Evolutionary conservation across 2,329 filamentous ascomycete species (phyloP), one percentile per base, ranked within the genome.

Genomic region (Ophiostoma pallidulum): DNA sequence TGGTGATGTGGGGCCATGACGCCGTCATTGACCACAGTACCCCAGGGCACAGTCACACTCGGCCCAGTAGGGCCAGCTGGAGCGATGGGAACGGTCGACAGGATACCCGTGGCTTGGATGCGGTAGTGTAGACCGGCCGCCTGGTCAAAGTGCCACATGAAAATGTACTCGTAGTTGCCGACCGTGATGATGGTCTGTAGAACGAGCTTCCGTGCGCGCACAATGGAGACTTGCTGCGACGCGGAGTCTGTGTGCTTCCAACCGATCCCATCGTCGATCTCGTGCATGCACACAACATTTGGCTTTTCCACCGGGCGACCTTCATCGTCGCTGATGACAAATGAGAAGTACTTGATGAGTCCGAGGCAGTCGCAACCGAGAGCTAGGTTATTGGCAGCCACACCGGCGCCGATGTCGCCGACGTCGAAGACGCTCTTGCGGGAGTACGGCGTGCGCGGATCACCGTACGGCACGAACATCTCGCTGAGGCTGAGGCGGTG

Each of bases 391-490:
- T 87, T 86, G 18, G 79, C 77, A 40, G 73, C 76, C 41, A 76
- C 72, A 2, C 82, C 83, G 20, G 77, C 75, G 8, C 82, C 82
- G 10, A 74, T 78, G 50, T 86, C 82, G 8, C 83, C 83, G 50
- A 86, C 76, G 56, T 86, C 82, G 56, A 86, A 86, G 0, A 82
- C 82, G 48, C 80, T 77, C 59, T 87, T 86, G 35, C 80, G 72
- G 45, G 82, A 78, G 58, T 77, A 86, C 0, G 81, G 82, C 1
- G 72, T 64, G 2, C 82, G 73, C 1, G 78, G 78, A 55, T 85
- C 82, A 4, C 69, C 80, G 54, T 86, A 86, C 8, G 51, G 51
- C 0, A 84, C 78, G 1, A 74, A 75, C 76, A 87, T 83, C 59
- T 88, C 84, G 53, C 75, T 78, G 49, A 84, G 72, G 53, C 75